Evolutionary conservation across 163 green algal species (phyloP).

Genomic region (Volvox carteri): DNA sequence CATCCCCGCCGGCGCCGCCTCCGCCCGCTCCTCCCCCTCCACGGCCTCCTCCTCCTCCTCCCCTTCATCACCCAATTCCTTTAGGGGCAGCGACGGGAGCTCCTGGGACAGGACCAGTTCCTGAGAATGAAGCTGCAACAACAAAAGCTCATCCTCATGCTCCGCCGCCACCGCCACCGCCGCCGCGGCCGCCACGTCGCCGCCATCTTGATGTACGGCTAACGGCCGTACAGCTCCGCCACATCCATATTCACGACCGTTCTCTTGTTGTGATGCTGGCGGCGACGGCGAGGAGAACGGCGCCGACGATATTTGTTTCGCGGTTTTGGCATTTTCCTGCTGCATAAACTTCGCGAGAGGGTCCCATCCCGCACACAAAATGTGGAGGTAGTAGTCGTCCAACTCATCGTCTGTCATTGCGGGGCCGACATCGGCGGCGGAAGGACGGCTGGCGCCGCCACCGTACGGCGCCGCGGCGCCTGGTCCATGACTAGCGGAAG

Average conservation of each 20-base stretch:
- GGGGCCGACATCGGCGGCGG: background rate
- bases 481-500: too few relatives aligned
- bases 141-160: background rate
- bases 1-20: background rate
- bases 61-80: background rate
- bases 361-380: conserved; percentile 35
- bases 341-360: conserved; percentile 31
- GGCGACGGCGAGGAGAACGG: too few relatives aligned
- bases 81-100: background rate
- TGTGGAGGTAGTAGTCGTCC: conserved; percentile 48
- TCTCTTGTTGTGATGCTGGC: too few relatives aligned
- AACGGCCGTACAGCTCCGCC: too few relatives aligned
- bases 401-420: conserved; percentile 43
- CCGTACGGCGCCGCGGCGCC: too few relatives aligned
- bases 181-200: too few relatives aligned
- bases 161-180: background rate
- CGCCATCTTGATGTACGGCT: too few relatives aligned
- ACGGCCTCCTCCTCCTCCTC: conserved; percentile 8
- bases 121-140: too few relatives aligned
- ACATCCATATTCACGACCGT: too few relatives aligned
- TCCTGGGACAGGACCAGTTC: background rate
- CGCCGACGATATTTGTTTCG: too few relatives aligned
- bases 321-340: too few relatives aligned
- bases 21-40: background rate
- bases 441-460: background rate